These are phyloP conservation scores for Talaromyces sp. DNA, from an alignment of 2,329 filamentous ascomycete genomes.

Conservation along the genomic window DNA sequence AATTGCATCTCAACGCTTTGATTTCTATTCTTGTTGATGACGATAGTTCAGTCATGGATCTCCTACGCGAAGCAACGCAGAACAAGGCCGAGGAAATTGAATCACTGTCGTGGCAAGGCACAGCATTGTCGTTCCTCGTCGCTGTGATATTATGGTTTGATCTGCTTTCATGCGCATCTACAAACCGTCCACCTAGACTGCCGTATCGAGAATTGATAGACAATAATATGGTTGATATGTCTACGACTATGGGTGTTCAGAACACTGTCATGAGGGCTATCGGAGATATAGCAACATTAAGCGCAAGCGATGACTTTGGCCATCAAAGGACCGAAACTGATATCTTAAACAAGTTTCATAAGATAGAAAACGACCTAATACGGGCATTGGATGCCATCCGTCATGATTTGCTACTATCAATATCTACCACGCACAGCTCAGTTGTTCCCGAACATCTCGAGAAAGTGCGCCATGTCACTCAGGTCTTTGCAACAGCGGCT, in stretches of 20 bases:
- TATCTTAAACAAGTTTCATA: neutral
- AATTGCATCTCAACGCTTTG: constrained; percentile 20
- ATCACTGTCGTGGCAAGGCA: constrained; percentile 8
- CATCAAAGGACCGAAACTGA: neutral
- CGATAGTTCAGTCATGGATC: constrained; percentile 4
- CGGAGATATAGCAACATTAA: constrained; percentile 18
- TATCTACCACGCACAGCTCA: neutral
- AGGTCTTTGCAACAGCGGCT: constrained; percentile 6
- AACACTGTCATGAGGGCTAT: constrained; percentile 20
- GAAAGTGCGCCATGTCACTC: neutral
- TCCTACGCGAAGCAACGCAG: neutral
- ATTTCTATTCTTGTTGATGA: constrained; percentile 15
- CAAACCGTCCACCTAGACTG: constrained; percentile 16
- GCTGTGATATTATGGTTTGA: constrained; percentile 21
- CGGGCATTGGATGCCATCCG: neutral
- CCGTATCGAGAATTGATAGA: constrained; percentile 14
- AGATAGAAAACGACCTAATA: neutral
- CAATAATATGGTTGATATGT: constrained; percentile 13
- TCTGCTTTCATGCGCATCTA: constrained; percentile 19
- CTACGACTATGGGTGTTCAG: constrained; percentile 19
- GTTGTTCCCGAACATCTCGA: neutral
- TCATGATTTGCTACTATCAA: neutral
- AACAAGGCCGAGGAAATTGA: neutral
- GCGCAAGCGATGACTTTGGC: neutral
- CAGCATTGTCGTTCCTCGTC: constrained; percentile 18